A percentile compares a stretch with the other conserved stretches of the same genome.
phyloP scores from a whole-genome alignment of 345 rosid genomes.

The Brassica napus region DNA sequence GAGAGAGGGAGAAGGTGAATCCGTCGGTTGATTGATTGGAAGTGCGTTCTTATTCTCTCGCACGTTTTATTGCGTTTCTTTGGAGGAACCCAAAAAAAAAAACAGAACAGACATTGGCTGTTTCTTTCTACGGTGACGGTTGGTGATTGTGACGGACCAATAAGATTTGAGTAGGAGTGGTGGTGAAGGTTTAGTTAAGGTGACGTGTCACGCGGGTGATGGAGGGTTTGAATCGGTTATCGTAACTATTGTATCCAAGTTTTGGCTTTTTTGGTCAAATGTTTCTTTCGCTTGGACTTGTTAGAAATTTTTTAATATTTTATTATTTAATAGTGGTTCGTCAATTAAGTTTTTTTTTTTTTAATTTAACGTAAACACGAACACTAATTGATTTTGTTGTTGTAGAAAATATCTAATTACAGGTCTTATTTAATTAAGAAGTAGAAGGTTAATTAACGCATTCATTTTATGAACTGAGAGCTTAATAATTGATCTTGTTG shows the following conservation, averaged over 20 bases:
- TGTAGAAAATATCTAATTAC: conserved; percentile 7
- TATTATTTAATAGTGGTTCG: conserved; percentile 11
- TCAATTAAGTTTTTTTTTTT: background rate
- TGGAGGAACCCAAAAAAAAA: conserved; percentile 6
- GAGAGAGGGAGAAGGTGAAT: conserved; percentile 34
- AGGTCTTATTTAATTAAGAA: background rate
- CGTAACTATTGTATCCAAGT: conserved; percentile 28
- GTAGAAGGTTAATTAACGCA: background rate
- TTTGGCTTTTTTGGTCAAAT: conserved; percentile 32
- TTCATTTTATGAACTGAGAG: background rate
- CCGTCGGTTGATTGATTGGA: conserved; percentile 31
- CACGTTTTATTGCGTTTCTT: conserved; percentile 40
- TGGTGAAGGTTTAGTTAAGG: conserved; percentile 1
- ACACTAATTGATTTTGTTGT: conserved; percentile 19
- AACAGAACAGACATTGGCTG: background rate
- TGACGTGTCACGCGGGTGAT: conserved; percentile 39
- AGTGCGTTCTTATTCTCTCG: conserved; percentile 27
- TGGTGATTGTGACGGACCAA: conserved; percentile 37
- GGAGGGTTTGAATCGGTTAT: conserved; percentile 14
- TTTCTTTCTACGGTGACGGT: conserved; percentile 10
- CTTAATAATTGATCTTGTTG: conserved; percentile 11
- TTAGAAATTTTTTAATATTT: background rate
- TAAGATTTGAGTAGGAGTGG: conserved; percentile 35
- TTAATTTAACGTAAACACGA: conserved; percentile 11
- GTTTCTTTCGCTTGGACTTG: conserved; percentile 35